Conservation (phyloP, 768 basidiomycete genomes). For the Lentinula aciculospora region DNA sequence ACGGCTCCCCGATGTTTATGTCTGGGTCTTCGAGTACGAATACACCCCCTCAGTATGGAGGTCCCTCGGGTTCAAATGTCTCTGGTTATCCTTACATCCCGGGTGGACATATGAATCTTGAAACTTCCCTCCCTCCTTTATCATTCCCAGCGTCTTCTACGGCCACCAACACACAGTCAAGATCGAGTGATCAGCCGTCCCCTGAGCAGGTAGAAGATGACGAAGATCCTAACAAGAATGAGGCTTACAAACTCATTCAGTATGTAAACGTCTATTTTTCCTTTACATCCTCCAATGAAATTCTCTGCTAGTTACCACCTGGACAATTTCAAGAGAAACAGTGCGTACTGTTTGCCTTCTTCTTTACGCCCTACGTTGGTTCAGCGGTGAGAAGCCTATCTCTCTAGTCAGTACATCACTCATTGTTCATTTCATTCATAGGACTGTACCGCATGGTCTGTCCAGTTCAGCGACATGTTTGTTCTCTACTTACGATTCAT, state of each 20-base stretch:
- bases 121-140: conserved; percentile 45
- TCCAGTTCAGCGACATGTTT: conserved; percentile 7
- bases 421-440: conserved; percentile 21
- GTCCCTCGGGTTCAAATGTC: conserved; percentile 27
- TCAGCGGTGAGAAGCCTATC: conserved; percentile 50
- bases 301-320: conserved; percentile 67
- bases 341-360: conserved; percentile 81
- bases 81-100: conserved; percentile 51
- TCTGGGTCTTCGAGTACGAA: conserved; percentile 35
- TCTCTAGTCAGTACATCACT: background rate
- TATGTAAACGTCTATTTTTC: conserved; percentile 25
- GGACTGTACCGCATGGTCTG: conserved; percentile 81
- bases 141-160: conserved; percentile 40
- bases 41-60: conserved; percentile 35
- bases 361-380: conserved; percentile 86
- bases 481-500: conserved; percentile 8
- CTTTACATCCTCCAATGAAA: conserved; percentile 5
- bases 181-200: conserved; percentile 17
- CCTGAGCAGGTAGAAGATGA: conserved; percentile 53
- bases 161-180: conserved; percentile 21
- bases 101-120: conserved; percentile 52
- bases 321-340: conserved; percentile 84
- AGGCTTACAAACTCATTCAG: conserved; percentile 82
- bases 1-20: conserved; percentile 60
- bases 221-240: conserved; percentile 66